These are phyloP conservation scores for Stephania japonica DNA, from an alignment of 164 flowering plant species.

Conservation along the genomic window DNA sequence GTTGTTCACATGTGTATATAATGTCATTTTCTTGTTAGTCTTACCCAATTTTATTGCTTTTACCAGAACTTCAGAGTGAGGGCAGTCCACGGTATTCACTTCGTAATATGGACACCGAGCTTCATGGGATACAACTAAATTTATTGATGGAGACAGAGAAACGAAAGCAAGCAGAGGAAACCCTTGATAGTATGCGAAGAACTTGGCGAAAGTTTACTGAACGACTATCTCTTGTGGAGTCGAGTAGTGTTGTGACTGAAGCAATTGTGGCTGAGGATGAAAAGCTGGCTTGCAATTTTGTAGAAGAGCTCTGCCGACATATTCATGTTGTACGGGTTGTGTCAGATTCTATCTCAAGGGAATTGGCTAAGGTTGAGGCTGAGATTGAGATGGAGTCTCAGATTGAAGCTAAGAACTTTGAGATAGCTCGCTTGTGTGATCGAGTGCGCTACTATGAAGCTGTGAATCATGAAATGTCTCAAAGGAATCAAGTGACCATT, in stretches of 20 bases:
- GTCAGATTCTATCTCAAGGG: slow-evolving; percentile 67
- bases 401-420: slow-evolving; percentile 67
- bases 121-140: slow-evolving; percentile 58
- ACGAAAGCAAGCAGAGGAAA: slow-evolving; percentile 77
- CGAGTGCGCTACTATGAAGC: slow-evolving; percentile 75
- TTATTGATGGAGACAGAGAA: slow-evolving; percentile 75
- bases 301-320: slow-evolving; percentile 51
- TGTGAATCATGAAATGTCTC: slow-evolving; percentile 86
- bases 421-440: slow-evolving; percentile 73
- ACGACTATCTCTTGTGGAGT: slow-evolving; percentile 45
- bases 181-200: slow-evolving; percentile 38
- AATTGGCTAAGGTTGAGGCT: slow-evolving; percentile 60
- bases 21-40: background rate
- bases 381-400: slow-evolving; percentile 68
- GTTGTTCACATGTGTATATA: background rate
- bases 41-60: slow-evolving; percentile 6
- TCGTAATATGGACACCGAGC: slow-evolving; percentile 49
- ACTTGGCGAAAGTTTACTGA: slow-evolving; percentile 56
- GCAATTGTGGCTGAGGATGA: slow-evolving; percentile 25
- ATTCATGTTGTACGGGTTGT: slow-evolving; percentile 55
- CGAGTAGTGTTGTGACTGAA: slow-evolving; percentile 45
- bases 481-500: slow-evolving; percentile 77
- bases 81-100: slow-evolving; percentile 34
- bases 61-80: slow-evolving; percentile 66
- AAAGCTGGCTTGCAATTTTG: slow-evolving; percentile 25